Evolutionary conservation across 495 filamentous ascomycete genomes (phyloP).

Genomic region (Darksidea phi): DNA sequence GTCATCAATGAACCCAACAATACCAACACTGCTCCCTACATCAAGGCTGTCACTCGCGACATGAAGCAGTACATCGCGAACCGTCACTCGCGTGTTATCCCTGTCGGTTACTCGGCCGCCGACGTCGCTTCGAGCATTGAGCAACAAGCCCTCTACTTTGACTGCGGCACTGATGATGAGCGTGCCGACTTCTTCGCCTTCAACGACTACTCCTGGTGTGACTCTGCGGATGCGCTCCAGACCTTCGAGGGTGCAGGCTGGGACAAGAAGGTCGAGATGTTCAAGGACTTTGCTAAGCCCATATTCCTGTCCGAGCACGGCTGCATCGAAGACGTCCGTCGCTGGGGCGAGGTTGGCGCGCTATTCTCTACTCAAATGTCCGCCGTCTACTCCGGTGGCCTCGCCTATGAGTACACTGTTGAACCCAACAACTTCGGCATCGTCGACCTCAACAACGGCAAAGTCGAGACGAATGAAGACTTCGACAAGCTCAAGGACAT

Average conservation of each 20-base stretch:
- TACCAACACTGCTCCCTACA: slow-evolving; percentile 72
- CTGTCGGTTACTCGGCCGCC: slow-evolving; percentile 89
- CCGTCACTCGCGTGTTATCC: slow-evolving; percentile 70
- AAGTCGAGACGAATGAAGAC: slow-evolving; percentile 45
- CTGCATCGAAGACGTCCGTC: slow-evolving; percentile 75
- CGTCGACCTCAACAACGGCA: slow-evolving; percentile 46
- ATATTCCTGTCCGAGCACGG: slow-evolving; percentile 96
- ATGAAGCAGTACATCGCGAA: slow-evolving; percentile 79
- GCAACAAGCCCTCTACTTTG: slow-evolving; percentile 88
- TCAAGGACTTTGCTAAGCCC: slow-evolving; percentile 82
- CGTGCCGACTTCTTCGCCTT: slow-evolving; percentile 94
- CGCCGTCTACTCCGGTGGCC: slow-evolving; percentile 85
- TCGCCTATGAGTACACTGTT: slow-evolving; percentile 91
- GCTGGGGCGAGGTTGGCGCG: slow-evolving; percentile 74
- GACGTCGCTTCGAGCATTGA: slow-evolving; percentile 82
- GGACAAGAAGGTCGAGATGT: slow-evolving; percentile 87
- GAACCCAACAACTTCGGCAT: slow-evolving; percentile 67
- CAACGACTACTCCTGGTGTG: slow-evolving; percentile 98
- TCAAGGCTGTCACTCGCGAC: slow-evolving; percentile 92
- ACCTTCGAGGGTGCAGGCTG: slow-evolving; percentile 76
- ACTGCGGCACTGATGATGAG: slow-evolving; percentile 73
- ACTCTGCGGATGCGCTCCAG: slow-evolving; percentile 52
- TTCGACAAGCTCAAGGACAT: slow-evolving; percentile 66
- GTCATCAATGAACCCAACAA: slow-evolving; percentile 84
- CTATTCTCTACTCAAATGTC: slow-evolving; percentile 86